Evolutionary conservation across 2,329 filamentous ascomycete genomes (phyloP).

Genomic region (Aureobasidium lini): DNA sequence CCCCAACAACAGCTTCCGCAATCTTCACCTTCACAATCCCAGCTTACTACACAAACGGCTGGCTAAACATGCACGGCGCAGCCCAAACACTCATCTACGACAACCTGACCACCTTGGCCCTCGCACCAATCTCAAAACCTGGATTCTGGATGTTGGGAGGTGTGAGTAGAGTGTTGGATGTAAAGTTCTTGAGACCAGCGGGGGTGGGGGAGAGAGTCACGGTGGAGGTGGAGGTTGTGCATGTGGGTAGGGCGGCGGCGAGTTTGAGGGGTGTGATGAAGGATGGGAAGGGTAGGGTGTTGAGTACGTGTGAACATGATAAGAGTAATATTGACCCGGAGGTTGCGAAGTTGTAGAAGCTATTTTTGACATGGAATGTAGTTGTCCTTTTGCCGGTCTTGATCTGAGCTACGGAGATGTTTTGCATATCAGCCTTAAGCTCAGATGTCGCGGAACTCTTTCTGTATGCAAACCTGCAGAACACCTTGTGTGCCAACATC

Average conservation of each 20-base stretch:
- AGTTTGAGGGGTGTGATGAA: slow-evolving; percentile 34
- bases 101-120: slow-evolving; percentile 40
- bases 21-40: slow-evolving; percentile 28
- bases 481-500: too few relatives aligned
- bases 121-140: slow-evolving; percentile 25
- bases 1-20: neutral
- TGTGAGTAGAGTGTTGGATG: slow-evolving; percentile 36
- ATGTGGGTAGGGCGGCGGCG: slow-evolving; percentile 36
- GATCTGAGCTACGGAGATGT: too few relatives aligned
- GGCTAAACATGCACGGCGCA: slow-evolving; percentile 46
- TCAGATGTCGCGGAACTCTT: too few relatives aligned
- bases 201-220: slow-evolving; percentile 32
- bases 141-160: slow-evolving; percentile 38
- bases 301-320: slow-evolving; percentile 30
- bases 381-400: too few relatives aligned
- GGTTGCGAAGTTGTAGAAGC: neutral
- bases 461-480: too few relatives aligned
- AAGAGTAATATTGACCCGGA: slow-evolving; percentile 20
- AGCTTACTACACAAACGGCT: slow-evolving; percentile 38
- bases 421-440: too few relatives aligned
- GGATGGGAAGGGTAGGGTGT: slow-evolving; percentile 26
- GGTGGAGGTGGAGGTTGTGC: slow-evolving; percentile 36
- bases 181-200: slow-evolving; percentile 39
- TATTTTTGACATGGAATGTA: too few relatives aligned
- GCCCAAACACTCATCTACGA: slow-evolving; percentile 49